A percentile compares a stretch with the other conserved stretches of the same genome.
phyloP scores from a whole-genome alignment of 176 grass and related monocot genomes.

The Luzula sylvatica region DNA sequence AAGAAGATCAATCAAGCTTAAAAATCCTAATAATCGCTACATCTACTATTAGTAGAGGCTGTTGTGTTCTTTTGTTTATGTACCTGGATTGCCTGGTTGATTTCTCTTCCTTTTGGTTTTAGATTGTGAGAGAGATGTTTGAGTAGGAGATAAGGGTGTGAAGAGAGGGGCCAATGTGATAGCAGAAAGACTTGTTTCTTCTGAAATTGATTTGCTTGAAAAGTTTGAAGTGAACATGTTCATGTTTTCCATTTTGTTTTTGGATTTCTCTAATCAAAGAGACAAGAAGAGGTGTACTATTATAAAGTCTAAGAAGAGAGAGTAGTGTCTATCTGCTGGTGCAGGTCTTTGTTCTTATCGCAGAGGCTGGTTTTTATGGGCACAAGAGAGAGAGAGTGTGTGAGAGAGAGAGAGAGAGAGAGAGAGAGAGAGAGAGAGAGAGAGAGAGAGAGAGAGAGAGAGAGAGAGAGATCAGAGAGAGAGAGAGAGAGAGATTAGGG shows the following conservation, averaged over 20 bases:
- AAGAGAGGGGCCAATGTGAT: conserved; percentile 38
- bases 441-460: conserved; percentile 1
- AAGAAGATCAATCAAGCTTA: neutral
- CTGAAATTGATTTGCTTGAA: conserved; percentile 40
- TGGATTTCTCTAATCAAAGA: conserved; percentile 17
- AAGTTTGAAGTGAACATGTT: conserved; percentile 27
- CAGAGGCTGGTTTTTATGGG: neutral
- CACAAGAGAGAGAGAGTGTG: neutral
- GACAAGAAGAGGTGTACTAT: conserved; percentile 17
- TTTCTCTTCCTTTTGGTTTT: conserved; percentile 78
- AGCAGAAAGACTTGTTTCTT: conserved; percentile 36
- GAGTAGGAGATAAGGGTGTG: conserved; percentile 1
- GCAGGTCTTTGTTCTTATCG: conserved; percentile 14
- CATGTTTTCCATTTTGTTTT: conserved; percentile 24
- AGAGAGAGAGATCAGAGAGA: conserved; percentile 3
- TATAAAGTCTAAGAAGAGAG: conserved; percentile 34
- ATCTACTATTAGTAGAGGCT: too few relatives aligned
- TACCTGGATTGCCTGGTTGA: conserved; percentile 91
- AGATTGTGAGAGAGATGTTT: neutral
- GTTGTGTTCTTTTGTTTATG: neutral
- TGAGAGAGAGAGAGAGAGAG: conserved; percentile 1
- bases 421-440: neutral
- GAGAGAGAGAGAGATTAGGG: neutral
- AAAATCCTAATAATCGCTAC: neutral
- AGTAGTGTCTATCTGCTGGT: conserved; percentile 15